Evolutionary conservation across 208 protist species (phyloP), one percentile per base, ranked within the genome.

Genomic region (Acanthamoeba royreba): DNA sequence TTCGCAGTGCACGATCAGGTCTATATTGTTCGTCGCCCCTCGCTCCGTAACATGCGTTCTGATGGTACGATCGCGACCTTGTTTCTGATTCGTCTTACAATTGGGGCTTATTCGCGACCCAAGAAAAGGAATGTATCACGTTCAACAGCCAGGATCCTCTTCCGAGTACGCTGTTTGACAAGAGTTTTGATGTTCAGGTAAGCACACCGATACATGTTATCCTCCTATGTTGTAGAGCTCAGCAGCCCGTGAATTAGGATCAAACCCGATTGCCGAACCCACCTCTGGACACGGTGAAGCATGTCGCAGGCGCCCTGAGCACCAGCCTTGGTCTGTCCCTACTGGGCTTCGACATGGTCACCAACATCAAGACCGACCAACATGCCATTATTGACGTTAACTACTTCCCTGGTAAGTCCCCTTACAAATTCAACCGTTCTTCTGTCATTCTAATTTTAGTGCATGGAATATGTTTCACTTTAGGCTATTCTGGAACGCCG

Each of bases 351-450:
- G 94, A 96, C 72, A 92, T 96, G 4, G 93, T 96, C 15, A 91
- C 81, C 4, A 81, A 93, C 72, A 25, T 8, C n/a, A 47, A 47
- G n/a, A 93, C 85, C 9, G 93, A 90, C 35, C 63, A 93, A 49
- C 28, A 74, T 17, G 92, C 92, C 22, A 46, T 94, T 45, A 83
- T 96, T 3, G 94, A 96, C 74, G 31, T 96, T 22, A 96, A 96
- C 58, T 96, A 96, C 49, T 96, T 96, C 49, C 94, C 94, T 2
- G 58, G n/a, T n/a, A n/a, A n/a, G n/a, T n/a, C n/a, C n/a, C n/a
- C n/a, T n/a, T n/a, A n/a, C n/a, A n/a, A n/a, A n/a, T n/a, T n/a
- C n/a, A n/a, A n/a, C n/a, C n/a, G n/a, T n/a, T n/a, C n/a, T n/a
- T n/a, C n/a, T n/a, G n/a, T n/a, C n/a, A n/a, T n/a, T n/a, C n/a